Base-by-base conservation (phyloP, 331 rosid genomes). In the Arachis monticola region DNA sequence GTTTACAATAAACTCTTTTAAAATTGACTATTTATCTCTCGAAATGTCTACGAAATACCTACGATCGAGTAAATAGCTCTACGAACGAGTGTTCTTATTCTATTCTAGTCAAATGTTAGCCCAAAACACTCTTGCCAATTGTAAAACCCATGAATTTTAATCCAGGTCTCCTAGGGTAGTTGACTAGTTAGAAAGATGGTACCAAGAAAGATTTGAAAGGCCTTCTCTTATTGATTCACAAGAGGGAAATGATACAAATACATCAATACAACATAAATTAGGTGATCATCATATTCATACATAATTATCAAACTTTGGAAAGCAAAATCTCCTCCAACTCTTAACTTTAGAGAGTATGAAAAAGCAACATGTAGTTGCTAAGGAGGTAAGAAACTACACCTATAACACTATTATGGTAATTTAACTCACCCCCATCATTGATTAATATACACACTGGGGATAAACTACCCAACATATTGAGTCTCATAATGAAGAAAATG, bases 391-490 rank as follows among this genome's bases (percentile, higher is more conserved):
- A 62, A 79, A 56, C 67, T 22, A 41, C 46, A 63, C 40, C 27
- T 58, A 48, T 69, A 77, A 53, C 73, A 67, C 73, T 57, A 11
- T 41, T 27, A 48, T 60, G 46, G 70, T 66, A 61, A 74, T 70
- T 68, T 35, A 70, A 65, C 85, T 70, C 77, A 53, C 80, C 83
- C 74, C 78, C 77, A 60, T 22, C 72, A 62, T 70, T 60, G 71
- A 73, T 79, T 73, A 52, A 78, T 81, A 70, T 85, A 79, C 86
- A 80, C 17, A 57, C 5, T 48, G 87, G 87, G 89, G 64, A 77
- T 68, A 51, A 60, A 69, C 66, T 71, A 85, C 47, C 78, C 70
- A 8, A 70, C 66, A 42, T 22, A 67, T 59, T 67, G 56, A 68
- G 73, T 80, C 63, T 58, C 87, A 42, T 45, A 1, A 58, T 8